These are phyloP conservation scores for Metschnikowia proteae DNA, from an alignment of 805 yeast species.

Conservation along the genomic window DNA sequence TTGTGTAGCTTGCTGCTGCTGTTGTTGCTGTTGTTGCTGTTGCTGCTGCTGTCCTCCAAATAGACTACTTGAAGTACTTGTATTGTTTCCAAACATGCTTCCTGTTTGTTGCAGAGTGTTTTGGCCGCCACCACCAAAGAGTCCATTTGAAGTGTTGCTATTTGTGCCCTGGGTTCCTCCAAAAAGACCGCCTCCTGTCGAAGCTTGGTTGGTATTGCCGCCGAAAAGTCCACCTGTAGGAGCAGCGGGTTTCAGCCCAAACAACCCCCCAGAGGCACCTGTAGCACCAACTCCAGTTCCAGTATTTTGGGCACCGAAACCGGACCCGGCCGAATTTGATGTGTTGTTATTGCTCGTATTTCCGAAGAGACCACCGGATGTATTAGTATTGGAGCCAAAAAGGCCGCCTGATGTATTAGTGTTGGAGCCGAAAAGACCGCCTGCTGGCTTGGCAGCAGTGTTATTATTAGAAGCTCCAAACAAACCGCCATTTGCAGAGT, in stretches of 20 bases:
- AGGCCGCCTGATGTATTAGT: constrained; percentile 31
- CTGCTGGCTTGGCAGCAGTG: background rate
- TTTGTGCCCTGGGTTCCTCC: constrained; percentile 20
- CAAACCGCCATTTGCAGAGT: constrained; percentile 29
- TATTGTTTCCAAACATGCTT: constrained; percentile 12
- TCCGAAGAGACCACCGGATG: constrained; percentile 39
- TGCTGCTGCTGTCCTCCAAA: constrained; percentile 12
- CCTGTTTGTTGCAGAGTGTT: constrained; percentile 6
- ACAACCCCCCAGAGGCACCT: constrained; percentile 5
- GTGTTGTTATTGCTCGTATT: constrained; percentile 12
- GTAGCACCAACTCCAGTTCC: constrained; percentile 2
- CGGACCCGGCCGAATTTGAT: background rate
- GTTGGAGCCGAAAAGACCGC: constrained; percentile 4
- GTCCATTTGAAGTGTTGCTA: constrained; percentile 18
- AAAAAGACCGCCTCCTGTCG: constrained; percentile 28
- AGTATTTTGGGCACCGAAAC: background rate
- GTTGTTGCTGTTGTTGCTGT: constrained; percentile 35
- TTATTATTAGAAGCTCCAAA: constrained; percentile 18
- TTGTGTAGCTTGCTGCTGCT: constrained; percentile 43
- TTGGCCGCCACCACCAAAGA: constrained; percentile 31
- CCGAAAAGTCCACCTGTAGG: constrained; percentile 12
- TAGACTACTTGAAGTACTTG: constrained; percentile 12
- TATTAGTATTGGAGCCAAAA: background rate
- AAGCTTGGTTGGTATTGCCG: constrained; percentile 4
- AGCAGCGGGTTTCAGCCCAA: constrained; percentile 10